Evolutionary conservation across 2,329 filamentous ascomycete species (phyloP).

Genomic region (Scytalidium sp.): DNA sequence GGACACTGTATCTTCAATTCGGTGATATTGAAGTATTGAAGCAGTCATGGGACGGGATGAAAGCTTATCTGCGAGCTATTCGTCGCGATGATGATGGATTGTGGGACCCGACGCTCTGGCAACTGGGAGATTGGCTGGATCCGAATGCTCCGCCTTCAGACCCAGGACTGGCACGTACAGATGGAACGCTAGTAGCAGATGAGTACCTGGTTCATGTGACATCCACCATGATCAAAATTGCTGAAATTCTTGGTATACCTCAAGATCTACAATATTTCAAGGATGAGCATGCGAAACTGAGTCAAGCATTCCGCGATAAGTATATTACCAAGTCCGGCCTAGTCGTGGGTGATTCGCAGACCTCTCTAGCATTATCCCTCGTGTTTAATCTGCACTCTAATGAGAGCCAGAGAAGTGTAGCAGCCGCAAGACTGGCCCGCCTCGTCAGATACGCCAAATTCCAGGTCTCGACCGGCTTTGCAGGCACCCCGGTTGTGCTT

Average conservation of each 20-base stretch:
- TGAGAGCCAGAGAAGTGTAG: conserved; percentile 2
- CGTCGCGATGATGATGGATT: conserved; percentile 32
- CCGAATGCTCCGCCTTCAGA: conserved; percentile 39
- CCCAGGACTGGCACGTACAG: conserved; percentile 37
- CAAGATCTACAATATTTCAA: conserved; percentile 20
- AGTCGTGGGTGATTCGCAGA: conserved; percentile 24
- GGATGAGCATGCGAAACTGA: conserved; percentile 16
- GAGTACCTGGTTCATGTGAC: conserved; percentile 45
- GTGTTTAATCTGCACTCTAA: conserved; percentile 18
- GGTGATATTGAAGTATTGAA: conserved; percentile 34
- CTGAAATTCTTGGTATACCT: conserved; percentile 25
- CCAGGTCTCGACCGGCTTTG: conserved; percentile 26
- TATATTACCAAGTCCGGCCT: conserved; percentile 22
- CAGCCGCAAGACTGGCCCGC: conserved; percentile 14
- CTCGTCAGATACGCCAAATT: conserved; percentile 17
- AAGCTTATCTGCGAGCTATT: conserved; percentile 36
- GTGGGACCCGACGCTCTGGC: conserved; percentile 35
- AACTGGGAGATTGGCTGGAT: conserved; percentile 48
- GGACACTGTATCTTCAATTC: conserved; percentile 36
- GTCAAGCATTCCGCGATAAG: conserved; percentile 21
- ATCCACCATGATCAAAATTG: conserved; percentile 32
- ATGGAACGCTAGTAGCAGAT: conserved; percentile 40
- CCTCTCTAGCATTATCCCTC: conserved; percentile 22
- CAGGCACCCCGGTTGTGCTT: conserved; percentile 23
- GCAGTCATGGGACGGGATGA: conserved; percentile 37